Conservation (phyloP, 2,329 filamentous ascomycete species). For the Orbilia brochopaga region DNA sequence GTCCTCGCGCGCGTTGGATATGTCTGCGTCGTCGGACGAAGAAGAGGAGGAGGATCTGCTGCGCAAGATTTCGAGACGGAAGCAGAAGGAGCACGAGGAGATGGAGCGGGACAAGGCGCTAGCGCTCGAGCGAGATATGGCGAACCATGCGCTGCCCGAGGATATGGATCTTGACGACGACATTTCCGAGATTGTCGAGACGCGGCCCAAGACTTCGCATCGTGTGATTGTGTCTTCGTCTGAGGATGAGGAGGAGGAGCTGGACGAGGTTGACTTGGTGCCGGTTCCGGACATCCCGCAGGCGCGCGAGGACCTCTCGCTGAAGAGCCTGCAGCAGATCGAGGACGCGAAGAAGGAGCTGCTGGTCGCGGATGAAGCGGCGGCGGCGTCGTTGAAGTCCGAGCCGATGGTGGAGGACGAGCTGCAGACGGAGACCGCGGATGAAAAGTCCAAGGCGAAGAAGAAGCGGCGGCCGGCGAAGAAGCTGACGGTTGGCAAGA, state of each 20-base stretch:
- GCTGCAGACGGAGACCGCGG: conserved; percentile 51
- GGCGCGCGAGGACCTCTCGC: conserved; percentile 32
- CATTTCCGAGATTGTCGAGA: conserved; percentile 61
- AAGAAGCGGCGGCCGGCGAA: conserved; percentile 58
- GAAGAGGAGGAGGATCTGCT: conserved; percentile 51
- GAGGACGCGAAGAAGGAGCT: conserved; percentile 28
- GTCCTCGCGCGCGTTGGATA: conserved; percentile 74
- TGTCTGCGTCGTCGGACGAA: conserved; percentile 53
- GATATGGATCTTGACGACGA: conserved; percentile 68
- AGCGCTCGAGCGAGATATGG: conserved; percentile 11
- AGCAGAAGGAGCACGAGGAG: conserved; percentile 38
- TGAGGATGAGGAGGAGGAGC: conserved; percentile 55
- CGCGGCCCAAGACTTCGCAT: conserved; percentile 27
- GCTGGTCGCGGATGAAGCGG: neutral
- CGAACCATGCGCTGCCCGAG: conserved; percentile 19
- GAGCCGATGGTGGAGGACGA: conserved; percentile 62
- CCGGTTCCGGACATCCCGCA: conserved; percentile 45
- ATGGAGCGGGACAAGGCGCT: conserved; percentile 30
- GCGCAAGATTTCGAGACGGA: conserved; percentile 28
- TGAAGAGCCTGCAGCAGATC: conserved; percentile 33
- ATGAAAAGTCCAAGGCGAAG: conserved; percentile 53
- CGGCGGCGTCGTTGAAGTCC: conserved; percentile 50
- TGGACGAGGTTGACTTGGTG: conserved; percentile 53
- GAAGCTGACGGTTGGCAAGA: conserved; percentile 62
- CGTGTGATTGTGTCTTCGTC: conserved; percentile 56